Base-by-base conservation (phyloP, 306 rosid species). In the Vigna hirtella region DNA sequence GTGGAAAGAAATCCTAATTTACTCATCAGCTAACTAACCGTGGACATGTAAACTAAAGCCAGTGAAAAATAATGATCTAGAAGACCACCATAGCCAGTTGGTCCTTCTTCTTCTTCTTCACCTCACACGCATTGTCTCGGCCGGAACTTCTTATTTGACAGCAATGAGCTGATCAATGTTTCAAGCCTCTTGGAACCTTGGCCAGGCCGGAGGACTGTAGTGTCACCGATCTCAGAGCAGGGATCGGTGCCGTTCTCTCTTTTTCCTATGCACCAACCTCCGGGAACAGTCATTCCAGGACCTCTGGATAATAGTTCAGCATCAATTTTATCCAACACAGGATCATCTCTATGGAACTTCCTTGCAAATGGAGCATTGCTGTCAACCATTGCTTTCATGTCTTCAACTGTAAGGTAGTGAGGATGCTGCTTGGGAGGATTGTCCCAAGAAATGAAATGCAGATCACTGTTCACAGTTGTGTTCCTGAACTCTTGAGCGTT, bases 381-480 rank as follows among this genome's bases (percentile, higher is more conserved):
- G 59, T 84, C 42, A 6, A 90, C 74, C 96, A 96, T 91, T 64
- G 28, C 82, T 72, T 78, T 81, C 96, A 96, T 86, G 81, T 96
- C 97, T 2, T 59, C 78, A 50, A 78, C 20, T 20, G 81, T 89
- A 72, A 96, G 99, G 86, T 93, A 87, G 87, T 93, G 99, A 47
- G 99, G 99, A 70, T 96, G 99, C 77, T 96, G 99, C 87, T 96
- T 96, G 52, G 99, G 99, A 85, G 99, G 99, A 77, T 96, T 96
- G 80, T 96, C 99, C 99, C 99, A 96, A 4, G 99, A 72, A 79
- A 96, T 96, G 86, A 81, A 96, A 85, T 96, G 99, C 57, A 96
- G 96, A 71, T 96, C 99, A 32, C 78, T 90, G 73, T 96, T 96
- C 82, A 96, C 99, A 0, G 99, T 96, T 20, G 97, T 96, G 90